Conservation (phyloP, 768 basidiomycete species). For the Lactarius quietus region DNA sequence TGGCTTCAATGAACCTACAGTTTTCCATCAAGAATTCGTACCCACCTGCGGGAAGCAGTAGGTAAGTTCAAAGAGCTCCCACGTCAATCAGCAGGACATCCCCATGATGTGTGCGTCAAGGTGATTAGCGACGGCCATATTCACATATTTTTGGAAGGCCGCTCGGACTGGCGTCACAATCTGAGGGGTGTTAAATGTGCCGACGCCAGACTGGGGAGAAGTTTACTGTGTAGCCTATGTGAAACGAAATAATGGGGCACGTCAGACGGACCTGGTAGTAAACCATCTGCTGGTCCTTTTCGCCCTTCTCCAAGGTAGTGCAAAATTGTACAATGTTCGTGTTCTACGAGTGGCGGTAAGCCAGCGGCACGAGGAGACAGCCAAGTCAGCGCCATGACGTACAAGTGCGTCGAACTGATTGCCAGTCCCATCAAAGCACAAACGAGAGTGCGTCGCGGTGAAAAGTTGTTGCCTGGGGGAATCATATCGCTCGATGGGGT, state of each 20-base stretch:
- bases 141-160: constrained; percentile 51
- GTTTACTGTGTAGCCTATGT: background rate
- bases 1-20: constrained; percentile 37
- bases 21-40: constrained; percentile 81
- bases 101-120: constrained; percentile 70
- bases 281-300: constrained; percentile 56
- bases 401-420: constrained; percentile 69
- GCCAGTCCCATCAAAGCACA: constrained; percentile 67
- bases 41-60: constrained; percentile 43
- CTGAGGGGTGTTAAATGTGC: constrained; percentile 63
- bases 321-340: constrained; percentile 70
- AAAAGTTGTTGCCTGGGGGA: background rate
- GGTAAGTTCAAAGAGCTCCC: background rate
- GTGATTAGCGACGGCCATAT: constrained; percentile 58
- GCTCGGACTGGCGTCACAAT: constrained; percentile 58
- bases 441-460: constrained; percentile 47
- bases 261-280: constrained; percentile 59
- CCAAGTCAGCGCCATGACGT: constrained; percentile 24
- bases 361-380: background rate
- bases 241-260: background rate
- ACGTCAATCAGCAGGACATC: constrained; percentile 28
- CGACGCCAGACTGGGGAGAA: constrained; percentile 56
- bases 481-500: background rate
- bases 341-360: constrained; percentile 42
- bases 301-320: constrained; percentile 65